These are phyloP conservation scores for Phytophthora capsici DNA, from an alignment of 352 stramenopile species.

Conservation along the genomic window DNA sequence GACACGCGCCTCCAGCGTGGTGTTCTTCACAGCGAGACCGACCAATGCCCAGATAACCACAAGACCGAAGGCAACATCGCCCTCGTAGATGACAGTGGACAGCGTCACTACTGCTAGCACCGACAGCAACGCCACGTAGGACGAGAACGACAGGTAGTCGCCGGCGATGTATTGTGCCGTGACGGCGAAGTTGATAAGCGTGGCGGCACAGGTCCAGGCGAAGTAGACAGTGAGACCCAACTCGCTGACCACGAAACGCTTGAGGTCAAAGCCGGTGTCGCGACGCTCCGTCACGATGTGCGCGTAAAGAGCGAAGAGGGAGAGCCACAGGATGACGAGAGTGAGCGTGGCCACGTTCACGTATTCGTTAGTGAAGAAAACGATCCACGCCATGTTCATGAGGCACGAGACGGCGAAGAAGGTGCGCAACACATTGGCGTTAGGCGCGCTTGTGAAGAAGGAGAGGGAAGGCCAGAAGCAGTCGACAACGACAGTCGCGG, in stretches of 20 bases:
- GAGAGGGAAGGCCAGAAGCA: slow-evolving; percentile 68
- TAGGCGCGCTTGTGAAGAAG: slow-evolving; percentile 56
- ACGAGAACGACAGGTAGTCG: slow-evolving; percentile 56
- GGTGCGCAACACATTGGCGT: slow-evolving; percentile 54
- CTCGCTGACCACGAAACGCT: slow-evolving; percentile 63
- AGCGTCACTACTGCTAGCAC: slow-evolving; percentile 64
- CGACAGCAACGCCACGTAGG: slow-evolving; percentile 66
- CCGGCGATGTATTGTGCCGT: slow-evolving; percentile 54
- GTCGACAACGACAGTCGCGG: slow-evolving; percentile 68
- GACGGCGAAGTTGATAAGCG: slow-evolving; percentile 75
- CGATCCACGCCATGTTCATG: slow-evolving; percentile 77
- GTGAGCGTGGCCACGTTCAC: slow-evolving; percentile 62
- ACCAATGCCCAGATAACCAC: slow-evolving; percentile 74
- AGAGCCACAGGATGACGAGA: slow-evolving; percentile 67
- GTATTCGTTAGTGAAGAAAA: slow-evolving; percentile 72
- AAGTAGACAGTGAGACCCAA: slow-evolving; percentile 76
- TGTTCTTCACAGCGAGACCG: slow-evolving; percentile 60
- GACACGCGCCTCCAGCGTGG: slow-evolving; percentile 46
- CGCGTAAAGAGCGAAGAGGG: slow-evolving; percentile 64
- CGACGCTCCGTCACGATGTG: slow-evolving; percentile 54
- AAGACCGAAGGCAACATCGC: slow-evolving; percentile 62
- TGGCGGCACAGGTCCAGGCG: slow-evolving; percentile 73
- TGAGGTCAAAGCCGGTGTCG: slow-evolving; percentile 49
- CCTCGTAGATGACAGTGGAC: slow-evolving; percentile 60
- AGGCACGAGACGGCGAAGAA: slow-evolving; percentile 73